These are phyloP conservation scores for Apiotrichum siamense DNA, from an alignment of 1,284 basidiomycete genomes.

Conservation along the genomic window DNA sequence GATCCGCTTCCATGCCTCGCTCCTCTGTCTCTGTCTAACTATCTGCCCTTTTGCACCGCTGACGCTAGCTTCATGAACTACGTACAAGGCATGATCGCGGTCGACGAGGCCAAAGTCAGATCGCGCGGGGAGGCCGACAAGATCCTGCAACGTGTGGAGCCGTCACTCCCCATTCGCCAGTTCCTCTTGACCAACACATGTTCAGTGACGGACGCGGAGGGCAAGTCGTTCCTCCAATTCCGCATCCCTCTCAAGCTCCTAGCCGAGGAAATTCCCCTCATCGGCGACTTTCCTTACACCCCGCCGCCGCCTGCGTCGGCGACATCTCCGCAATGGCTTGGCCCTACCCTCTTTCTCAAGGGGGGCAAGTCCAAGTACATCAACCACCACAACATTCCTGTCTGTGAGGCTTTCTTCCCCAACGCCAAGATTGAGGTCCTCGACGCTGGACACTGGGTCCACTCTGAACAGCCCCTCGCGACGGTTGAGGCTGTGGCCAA, in stretches of 20 bases:
- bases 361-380: conserved; percentile 52
- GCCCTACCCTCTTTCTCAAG: conserved; percentile 53
- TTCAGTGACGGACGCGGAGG: conserved; percentile 18
- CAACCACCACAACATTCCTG: conserved; percentile 52
- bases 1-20: too few relatives aligned
- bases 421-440: conserved; percentile 44
- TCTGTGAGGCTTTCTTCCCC: conserved; percentile 51
- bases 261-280: conserved; percentile 45
- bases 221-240: conserved; percentile 45
- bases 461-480: conserved; percentile 44
- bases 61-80: conserved; percentile 46
- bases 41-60: not conserved
- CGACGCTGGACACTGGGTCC: conserved; percentile 48
- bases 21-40: not conserved
- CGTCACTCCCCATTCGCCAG: conserved; percentile 44
- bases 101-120: conserved; percentile 47
- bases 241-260: conserved; percentile 52
- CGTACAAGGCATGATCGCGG: conserved; percentile 50
- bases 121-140: conserved; percentile 52
- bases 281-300: conserved; percentile 54
- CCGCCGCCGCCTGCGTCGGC: conserved; percentile 27
- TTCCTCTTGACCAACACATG: conserved; percentile 56
- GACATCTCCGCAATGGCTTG: conserved; percentile 41
- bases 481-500: conserved; percentile 36
- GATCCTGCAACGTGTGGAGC: conserved; percentile 49